Conservation (phyloP, 1,284 basidiomycete genomes). For the Moesziomyces globuligerus region DNA sequence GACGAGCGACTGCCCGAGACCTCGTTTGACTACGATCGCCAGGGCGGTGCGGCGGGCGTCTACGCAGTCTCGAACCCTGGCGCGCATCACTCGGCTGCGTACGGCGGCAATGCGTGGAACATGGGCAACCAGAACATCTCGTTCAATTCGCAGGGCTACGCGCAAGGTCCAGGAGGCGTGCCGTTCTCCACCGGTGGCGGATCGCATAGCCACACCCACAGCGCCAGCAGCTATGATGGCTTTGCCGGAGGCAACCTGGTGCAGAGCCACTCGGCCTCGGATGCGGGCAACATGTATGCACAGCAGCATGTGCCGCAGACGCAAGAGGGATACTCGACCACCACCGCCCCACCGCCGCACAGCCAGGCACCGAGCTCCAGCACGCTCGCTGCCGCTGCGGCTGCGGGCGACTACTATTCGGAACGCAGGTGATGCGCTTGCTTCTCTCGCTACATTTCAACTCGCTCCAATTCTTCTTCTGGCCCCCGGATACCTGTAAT, state of each 20-base stretch:
- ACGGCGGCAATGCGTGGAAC: conserved; percentile 26
- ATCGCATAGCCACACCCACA: conserved; percentile 26
- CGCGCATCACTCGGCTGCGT: conserved; percentile 13
- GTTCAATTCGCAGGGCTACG: conserved; percentile 19
- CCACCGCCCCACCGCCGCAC: conserved; percentile 8
- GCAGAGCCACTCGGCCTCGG: conserved; percentile 8
- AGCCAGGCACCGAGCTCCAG: conserved; percentile 31
- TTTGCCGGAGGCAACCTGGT: conserved; percentile 14
- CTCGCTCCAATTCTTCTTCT: neutral
- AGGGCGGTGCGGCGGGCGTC: conserved; percentile 19
- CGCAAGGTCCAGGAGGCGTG: conserved; percentile 3
- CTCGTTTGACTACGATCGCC: conserved; percentile 41
- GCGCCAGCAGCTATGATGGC: conserved; percentile 32
- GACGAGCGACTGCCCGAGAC: conserved; percentile 21
- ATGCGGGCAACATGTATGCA: conserved; percentile 9
- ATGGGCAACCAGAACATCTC: conserved; percentile 30
- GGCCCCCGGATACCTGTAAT: conserved; percentile 6
- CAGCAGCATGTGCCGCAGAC: conserved; percentile 10
- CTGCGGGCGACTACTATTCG: conserved; percentile 31
- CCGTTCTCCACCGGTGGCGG: conserved; percentile 15
- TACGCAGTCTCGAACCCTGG: conserved; percentile 21
- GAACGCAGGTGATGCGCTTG: conserved; percentile 16
- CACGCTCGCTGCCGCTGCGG: conserved; percentile 37
- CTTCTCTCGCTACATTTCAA: neutral
- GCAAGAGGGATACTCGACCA: conserved; percentile 10